Percentiles rank a stretch among this genome's conserved stretches.
Evolutionary conservation across 805 yeast genomes (phyloP).

Genomic region (Isabelozyma heimii): DNA sequence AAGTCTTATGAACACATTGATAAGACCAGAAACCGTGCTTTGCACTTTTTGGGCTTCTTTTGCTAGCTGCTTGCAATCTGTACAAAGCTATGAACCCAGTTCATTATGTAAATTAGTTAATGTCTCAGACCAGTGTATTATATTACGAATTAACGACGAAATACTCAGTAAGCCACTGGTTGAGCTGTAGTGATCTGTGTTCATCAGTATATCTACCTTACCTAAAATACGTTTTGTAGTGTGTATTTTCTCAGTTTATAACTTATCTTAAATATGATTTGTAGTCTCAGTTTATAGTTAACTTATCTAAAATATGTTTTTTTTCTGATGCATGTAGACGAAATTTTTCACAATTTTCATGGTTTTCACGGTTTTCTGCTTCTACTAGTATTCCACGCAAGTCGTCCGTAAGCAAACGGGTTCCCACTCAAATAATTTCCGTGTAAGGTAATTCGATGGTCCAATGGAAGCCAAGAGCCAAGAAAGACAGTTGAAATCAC

Average conservation of each 20-base stretch:
- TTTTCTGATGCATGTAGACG: neutral
- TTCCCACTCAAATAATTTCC: too few relatives aligned
- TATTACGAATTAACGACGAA: neutral
- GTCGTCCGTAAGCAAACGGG: too few relatives aligned
- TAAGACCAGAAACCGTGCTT: too few relatives aligned
- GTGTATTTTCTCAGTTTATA: too few relatives aligned
- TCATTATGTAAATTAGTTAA: neutral
- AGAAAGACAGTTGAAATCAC: neutral
- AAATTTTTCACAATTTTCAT: neutral
- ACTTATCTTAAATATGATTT: neutral
- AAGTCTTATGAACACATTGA: too few relatives aligned
- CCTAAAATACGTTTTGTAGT: neutral
- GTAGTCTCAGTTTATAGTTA: neutral
- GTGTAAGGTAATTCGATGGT: too few relatives aligned
- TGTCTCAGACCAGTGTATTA: neutral
- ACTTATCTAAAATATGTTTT: neutral
- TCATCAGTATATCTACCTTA: neutral
- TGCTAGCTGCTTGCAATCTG: neutral
- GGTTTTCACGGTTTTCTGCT: neutral
- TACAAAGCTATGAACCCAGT: slow-evolving; percentile 1
- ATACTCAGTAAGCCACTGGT: neutral
- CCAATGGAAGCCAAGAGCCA: neutral
- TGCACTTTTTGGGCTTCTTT: neutral
- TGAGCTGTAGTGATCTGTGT: neutral
- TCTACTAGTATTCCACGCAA: too few relatives aligned